These are phyloP conservation scores for Fusarium napiforme DNA, from an alignment of 2,329 filamentous ascomycete species.

Conservation along the genomic window DNA sequence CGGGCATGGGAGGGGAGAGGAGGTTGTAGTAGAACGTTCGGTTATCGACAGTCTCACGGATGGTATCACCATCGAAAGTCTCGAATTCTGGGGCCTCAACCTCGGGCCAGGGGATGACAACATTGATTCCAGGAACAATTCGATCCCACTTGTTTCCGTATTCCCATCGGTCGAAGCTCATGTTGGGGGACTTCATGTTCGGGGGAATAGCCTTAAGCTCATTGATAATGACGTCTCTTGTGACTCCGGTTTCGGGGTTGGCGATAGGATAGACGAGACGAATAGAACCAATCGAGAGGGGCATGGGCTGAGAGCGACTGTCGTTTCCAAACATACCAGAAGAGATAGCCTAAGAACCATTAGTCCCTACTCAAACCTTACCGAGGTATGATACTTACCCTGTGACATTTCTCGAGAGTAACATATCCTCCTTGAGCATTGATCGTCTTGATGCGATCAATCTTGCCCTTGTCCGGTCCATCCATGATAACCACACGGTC, in stretches of 20 bases:
- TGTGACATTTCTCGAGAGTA: conserved; percentile 69
- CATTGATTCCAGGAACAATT: conserved; percentile 76
- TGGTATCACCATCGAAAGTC: conserved; percentile 75
- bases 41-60: conserved; percentile 78
- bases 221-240: conserved; percentile 81
- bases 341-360: conserved; percentile 42
- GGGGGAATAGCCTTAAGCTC: conserved; percentile 68
- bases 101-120: conserved; percentile 81
- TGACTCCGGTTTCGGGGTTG: conserved; percentile 71
- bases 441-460: conserved; percentile 75
- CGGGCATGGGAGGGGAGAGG: conserved; percentile 80
- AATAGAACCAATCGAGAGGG: conserved; percentile 76
- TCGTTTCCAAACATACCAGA: conserved; percentile 48
- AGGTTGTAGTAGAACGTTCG: conserved; percentile 83
- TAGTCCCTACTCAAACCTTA: neutral
- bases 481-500: conserved; percentile 87
- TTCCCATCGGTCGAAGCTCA: conserved; percentile 55
- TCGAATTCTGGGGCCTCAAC: conserved; percentile 60
- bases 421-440: conserved; percentile 66
- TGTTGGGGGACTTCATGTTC: conserved; percentile 58
- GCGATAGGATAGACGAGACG: conserved; percentile 83
- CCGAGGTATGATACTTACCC: conserved; percentile 61
- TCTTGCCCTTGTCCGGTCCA: conserved; percentile 84
- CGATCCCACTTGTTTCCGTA: conserved; percentile 60
- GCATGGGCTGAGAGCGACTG: conserved; percentile 48